Base-by-base conservation (phyloP, 371 early-diverging fungal genomes). In the Mucor mucedo region DNA sequence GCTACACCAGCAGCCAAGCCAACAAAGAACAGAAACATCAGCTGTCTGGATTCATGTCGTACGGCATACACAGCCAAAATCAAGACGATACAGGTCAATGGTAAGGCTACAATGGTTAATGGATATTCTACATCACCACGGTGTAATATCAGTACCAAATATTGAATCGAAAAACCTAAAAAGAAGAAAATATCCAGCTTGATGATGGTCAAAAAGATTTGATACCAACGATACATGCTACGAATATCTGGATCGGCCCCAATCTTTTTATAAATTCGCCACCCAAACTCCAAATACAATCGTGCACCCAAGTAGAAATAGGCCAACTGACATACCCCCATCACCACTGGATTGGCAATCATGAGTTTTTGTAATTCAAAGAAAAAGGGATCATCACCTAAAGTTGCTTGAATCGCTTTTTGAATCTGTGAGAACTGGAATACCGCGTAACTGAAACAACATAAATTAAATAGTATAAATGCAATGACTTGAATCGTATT, bases 401-500 rank as follows among this genome's bases (percentile, higher is more conserved):
- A 48, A 0, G 10, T 41, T 32, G 28, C 14, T 39, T 16, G 5
- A 21, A 60, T 29, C 2, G 77, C 77, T 9, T 68, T 71, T 57
- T 65, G 53, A 8, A 82, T 73, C 57, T 82, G 83, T 52, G 69
- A 73, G 45, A 82, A 79, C 55, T 86, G 90, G 68, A 96, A 93
- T 28, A 92, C 84, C 0, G 91, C 84, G 70, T 94, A 94, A 56
- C 84, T 79, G 63, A 93, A 87, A 40, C 87, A 87, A 71, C 88
- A 89, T 21, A 90, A 56, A 70, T 95, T 91, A 80, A 95, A 93
- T 32, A 90, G 57, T 49, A 94, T 80, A 60, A 93, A 89, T 4
- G 90, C 93, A 63, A 95, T 88, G 40, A 95, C 82, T 69, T 95
- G 95, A 59, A 95, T 93, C 0, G 93, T 95, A 74, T 96, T 95